Evolutionary conservation across 73 alveolate genomes (phyloP).

Genomic region (Stentor coeruleus): DNA sequence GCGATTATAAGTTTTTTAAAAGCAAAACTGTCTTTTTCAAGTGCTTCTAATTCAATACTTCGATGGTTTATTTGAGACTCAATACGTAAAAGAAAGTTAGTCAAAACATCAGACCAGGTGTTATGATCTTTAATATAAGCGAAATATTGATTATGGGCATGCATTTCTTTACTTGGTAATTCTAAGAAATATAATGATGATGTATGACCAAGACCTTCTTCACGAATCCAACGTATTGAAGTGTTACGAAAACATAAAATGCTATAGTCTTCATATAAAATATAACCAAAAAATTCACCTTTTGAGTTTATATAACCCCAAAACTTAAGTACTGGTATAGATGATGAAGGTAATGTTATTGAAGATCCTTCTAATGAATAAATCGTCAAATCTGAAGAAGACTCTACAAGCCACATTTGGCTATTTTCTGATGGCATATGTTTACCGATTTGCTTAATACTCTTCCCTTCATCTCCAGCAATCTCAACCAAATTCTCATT

Average conservation of each 20-base stretch:
- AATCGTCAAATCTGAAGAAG: not conserved
- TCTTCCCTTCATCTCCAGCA: too few species aligned
- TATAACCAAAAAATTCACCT: slow-evolving; percentile 9
- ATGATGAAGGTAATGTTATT: not conserved
- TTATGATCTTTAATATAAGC: not conserved
- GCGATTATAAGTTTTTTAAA: not conserved
- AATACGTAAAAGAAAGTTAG: not conserved
- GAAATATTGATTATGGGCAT: not conserved
- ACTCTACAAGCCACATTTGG: not conserved
- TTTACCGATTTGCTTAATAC: not conserved
- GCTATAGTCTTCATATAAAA: not conserved
- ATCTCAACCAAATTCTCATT: not conserved
- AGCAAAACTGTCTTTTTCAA: not conserved
- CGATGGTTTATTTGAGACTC: not conserved
- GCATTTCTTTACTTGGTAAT: not conserved
- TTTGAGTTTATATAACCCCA: not conserved
- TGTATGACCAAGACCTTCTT: slow-evolving; percentile 20
- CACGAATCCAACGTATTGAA: not conserved
- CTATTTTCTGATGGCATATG: not conserved
- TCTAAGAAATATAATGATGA: slow-evolving; percentile 5
- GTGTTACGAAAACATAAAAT: not conserved
- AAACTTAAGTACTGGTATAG: not conserved
- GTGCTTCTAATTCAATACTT: not conserved
- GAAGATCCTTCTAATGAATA: not conserved
- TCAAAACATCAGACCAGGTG: not conserved